Evolutionary conservation across 2,329 filamentous ascomycete species (phyloP), one percentile per base, ranked within the genome.

Genomic region (Cladophialophora chaetospira): DNA sequence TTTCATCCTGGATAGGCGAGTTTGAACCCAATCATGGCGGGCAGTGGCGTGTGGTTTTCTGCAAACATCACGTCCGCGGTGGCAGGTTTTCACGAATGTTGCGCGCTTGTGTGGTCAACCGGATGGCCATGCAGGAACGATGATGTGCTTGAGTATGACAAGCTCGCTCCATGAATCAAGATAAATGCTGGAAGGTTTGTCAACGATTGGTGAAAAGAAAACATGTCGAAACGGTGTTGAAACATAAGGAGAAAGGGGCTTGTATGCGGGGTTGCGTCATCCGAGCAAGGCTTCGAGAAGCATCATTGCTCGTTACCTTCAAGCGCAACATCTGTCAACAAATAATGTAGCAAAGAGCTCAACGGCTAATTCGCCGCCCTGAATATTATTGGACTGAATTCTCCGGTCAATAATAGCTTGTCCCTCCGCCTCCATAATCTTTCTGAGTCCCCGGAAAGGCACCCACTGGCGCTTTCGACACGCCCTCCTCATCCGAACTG

Each of bases 401-500:
- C 9, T 19, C 26, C 2, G 13, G 19, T 58, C 50, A 62, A 31
- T 62, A 62, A 26, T 62, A 62, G 23, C 29, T 53, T 26, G 56
- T 55, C 5, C 35, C 54, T 11, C 26, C 8, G 36, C 42, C 47
- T 5, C 48, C 61, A 53, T 65, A 64, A 19, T 65, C 63, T 15
- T 44, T 55, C 3, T 63, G 49, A 26, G 63, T 66, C 3, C 62
- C 65, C 1, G 73, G 73, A 59, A 73, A 73, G 25, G 65, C 64
- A 8, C 72, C 72, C 3, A 69, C 70, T 5, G 71, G 65, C 17
- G 57, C 64, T 28, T 56, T 65, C 3, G 43, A 17, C 19, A 25
- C 36, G 4, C 76, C 77, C 13, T 77, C 77, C 10, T 74, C 69
- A 36, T 80, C 79, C n/a, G 63, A 50, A 28, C 58, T 62, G 13